These are phyloP conservation scores for Globisporangium lucens DNA, from an alignment of 352 stramenopile genomes.

Conservation along the genomic window DNA sequence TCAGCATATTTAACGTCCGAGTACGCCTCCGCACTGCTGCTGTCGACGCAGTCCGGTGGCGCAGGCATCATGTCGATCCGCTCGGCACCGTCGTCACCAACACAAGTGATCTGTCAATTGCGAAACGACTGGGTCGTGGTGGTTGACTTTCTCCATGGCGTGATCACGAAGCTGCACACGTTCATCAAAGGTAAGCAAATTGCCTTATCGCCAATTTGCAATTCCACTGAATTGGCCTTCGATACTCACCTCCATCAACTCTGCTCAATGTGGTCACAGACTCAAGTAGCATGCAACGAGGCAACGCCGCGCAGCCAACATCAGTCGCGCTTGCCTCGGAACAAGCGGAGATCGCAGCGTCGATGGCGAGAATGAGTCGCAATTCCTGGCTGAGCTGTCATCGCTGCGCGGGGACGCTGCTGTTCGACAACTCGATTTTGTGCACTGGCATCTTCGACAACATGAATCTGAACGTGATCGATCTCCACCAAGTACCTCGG, in stretches of 20 bases:
- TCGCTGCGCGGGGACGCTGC: slow-evolving; percentile 37
- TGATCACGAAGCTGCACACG: slow-evolving; percentile 54
- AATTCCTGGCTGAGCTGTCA: slow-evolving; percentile 58
- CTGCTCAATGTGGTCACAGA: neutral
- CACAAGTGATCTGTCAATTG: slow-evolving; percentile 56
- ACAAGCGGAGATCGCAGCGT: slow-evolving; percentile 13
- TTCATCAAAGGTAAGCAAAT: slow-evolving; percentile 38
- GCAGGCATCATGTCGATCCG: slow-evolving; percentile 43
- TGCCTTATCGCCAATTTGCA: too few species aligned
- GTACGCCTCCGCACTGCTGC: slow-evolving; percentile 18
- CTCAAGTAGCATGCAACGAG: slow-evolving; percentile 14
- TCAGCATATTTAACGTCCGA: slow-evolving; percentile 22
- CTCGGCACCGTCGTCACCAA: slow-evolving; percentile 28
- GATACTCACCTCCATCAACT: too few species aligned
- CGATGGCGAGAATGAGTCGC: slow-evolving; percentile 12
- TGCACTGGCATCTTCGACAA: slow-evolving; percentile 45
- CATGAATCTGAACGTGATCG: slow-evolving; percentile 42
- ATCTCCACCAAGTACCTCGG: slow-evolving; percentile 36
- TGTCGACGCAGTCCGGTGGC: slow-evolving; percentile 25
- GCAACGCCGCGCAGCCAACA: slow-evolving; percentile 22
- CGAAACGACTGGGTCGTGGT: slow-evolving; percentile 72
- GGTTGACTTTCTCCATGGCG: slow-evolving; percentile 37
- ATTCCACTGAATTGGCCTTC: too few species aligned
- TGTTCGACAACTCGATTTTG: slow-evolving; percentile 51
- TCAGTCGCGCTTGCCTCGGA: slow-evolving; percentile 33